These are phyloP conservation scores for Allium sativum DNA, from an alignment of 106 monocot genomes.

Conservation along the genomic window DNA sequence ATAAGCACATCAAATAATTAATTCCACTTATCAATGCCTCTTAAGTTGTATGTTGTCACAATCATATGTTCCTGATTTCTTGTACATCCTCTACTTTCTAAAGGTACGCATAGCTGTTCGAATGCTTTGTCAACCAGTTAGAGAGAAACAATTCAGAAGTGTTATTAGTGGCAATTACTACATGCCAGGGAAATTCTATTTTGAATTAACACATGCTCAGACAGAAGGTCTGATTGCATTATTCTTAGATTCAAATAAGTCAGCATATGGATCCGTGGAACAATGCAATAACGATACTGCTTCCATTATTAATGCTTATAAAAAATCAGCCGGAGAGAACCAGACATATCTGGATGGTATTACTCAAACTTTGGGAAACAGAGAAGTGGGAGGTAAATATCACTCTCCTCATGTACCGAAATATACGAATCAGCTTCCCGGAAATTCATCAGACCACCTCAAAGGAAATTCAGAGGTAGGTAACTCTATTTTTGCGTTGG, in stretches of 20 bases:
- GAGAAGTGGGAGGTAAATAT: constrained; percentile 6
- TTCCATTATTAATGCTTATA: background rate
- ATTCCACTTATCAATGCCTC: too few species aligned
- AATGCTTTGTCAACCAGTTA: constrained; percentile 33
- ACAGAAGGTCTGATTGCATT: constrained; percentile 29
- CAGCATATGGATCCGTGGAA: constrained; percentile 6
- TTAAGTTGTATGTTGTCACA: too few species aligned
- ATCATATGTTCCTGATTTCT: background rate
- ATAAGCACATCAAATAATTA: too few species aligned
- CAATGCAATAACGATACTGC: constrained; percentile 1
- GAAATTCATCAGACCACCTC: constrained; percentile 1
- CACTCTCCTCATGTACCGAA: background rate
- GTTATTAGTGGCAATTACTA: constrained; percentile 60
- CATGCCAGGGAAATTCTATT: constrained; percentile 30
- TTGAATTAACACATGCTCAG: constrained; percentile 51
- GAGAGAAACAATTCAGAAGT: constrained; percentile 32
- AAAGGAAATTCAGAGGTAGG: constrained; percentile 16
- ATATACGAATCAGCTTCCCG: constrained; percentile 3
- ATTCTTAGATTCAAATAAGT: constrained; percentile 17
- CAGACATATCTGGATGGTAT: constrained; percentile 1
- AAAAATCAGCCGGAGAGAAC: constrained; percentile 3
- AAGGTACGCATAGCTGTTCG: constrained; percentile 44
- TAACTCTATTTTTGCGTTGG: background rate
- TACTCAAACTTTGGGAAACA: constrained; percentile 1
- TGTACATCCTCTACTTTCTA: background rate